Evolutionary conservation across 2,329 filamentous ascomycete genomes (phyloP), one percentile per base, ranked within the genome.

Genomic region (Colletotrichum magnum): DNA sequence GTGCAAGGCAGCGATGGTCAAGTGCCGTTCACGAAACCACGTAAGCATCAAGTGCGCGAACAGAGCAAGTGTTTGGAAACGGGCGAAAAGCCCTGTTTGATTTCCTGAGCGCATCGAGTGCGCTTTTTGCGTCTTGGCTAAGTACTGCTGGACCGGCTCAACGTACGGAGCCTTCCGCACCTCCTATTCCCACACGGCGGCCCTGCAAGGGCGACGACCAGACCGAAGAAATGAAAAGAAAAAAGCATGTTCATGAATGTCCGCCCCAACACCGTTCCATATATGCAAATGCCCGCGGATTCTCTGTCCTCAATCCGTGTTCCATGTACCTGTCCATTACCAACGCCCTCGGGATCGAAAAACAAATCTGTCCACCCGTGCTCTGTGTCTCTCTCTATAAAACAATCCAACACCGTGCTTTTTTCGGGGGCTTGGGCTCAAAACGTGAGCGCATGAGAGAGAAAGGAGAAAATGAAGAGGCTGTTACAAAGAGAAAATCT

Each of bases 341-440:
- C 68, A 70, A 68, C 68, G 68, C 68, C 67, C 64, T 70, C 64
- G 15, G 62, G 41, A 43, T 41, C 13, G 15, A 58, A 61, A 36
- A 63, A 43, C 51, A 58, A 68, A 43, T 50, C 47, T 68, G 68
- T 62, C 32, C 52, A 26, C 28, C 64, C 58, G 48, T 64, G 53
- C 26, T 63, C 51, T 60, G 47, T 70, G 64, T 68, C 32, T 36
- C 51, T 60, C 53, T 70, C 68, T 70, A 68, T 62, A 43, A 58
- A 24, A 32, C 52, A 69, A 68, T 58, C 64, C 67, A 67, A 71
- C 69, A 69, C 70, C 70, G 56, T 71, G 63, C 68, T 70, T 72
- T 72, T 72, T 58, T 50, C 47, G 61, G 57, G 43, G 58, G 18
- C 28, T 36, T 36, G 47, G 43, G 45, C 60, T 60, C 52, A 52